Evolutionary conservation across 2,329 filamentous ascomycete genomes (phyloP), one percentile per base, ranked within the genome.

Genomic region (Amphichorda felina): DNA sequence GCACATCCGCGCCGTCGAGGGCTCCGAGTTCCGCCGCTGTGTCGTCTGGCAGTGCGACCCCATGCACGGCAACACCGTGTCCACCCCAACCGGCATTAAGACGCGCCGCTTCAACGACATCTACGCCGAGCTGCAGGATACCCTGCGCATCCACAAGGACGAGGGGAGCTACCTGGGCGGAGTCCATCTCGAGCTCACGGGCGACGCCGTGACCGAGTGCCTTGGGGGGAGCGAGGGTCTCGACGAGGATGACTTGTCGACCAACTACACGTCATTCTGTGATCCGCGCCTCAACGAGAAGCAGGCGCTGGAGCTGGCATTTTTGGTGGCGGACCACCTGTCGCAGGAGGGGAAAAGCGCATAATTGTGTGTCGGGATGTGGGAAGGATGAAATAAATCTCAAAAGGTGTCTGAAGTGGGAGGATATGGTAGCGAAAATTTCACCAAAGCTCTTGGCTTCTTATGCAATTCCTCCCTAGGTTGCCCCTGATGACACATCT

Each of bases 31-130:
- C 57, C 56, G 57, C 32, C 57, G 66, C 34, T 61, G 59, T 16
- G 86, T 94, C 4, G 85, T 95, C 47, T 96, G 89, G 89, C 91
- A 96, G 63, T 96, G 89, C 61, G 91, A 98, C 60, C 91, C 91
- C 16, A 98, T 98, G 91, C 91, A 98, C 61, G 91, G 91, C 42
- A 82, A 82, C 60, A 81, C 76, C 26, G 63, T 69, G 30, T 70
- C 73, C 15, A 89, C 84, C 0, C 70, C 75, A 0, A 64, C 72
- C 0, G 87, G 87, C 18, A 75, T 95, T 62, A 98, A 98, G 68
- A 98, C 91, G 2, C 75, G 91, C 13, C 80, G 82, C 37, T 98
- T 98, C 67, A 75, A 74, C 42, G 82, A 91, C 54, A 94, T 98
- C 49, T 79, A 95, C 54, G 75, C 74, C 2, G 91, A 98, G 64